Conservation (phyloP, 805 yeast species). For the Yarrowia alimentaria region DNA sequence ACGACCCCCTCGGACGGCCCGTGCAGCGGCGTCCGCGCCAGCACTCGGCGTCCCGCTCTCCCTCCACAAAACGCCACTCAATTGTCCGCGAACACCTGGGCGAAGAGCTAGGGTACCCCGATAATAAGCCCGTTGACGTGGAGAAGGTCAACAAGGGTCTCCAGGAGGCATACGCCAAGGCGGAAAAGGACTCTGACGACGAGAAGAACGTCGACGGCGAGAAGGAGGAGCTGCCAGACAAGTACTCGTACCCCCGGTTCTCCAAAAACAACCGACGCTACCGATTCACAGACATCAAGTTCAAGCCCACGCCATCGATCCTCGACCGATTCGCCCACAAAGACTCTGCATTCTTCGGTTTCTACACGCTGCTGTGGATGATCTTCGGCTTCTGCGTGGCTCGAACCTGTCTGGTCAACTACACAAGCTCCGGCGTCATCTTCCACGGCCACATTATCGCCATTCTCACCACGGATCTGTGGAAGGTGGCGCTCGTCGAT, state of each 20-base stretch:
- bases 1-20: constrained; percentile 1
- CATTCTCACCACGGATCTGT: constrained; percentile 59
- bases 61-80: constrained; percentile 14
- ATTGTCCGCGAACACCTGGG: constrained; percentile 17
- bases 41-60: constrained; percentile 7
- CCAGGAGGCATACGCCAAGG: constrained; percentile 11
- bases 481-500: constrained; percentile 72
- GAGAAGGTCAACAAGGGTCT: constrained; percentile 10
- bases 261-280: constrained; percentile 25
- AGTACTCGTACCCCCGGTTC: constrained; percentile 20
- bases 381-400: constrained; percentile 33
- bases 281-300: constrained; percentile 22
- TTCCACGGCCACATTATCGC: constrained; percentile 54
- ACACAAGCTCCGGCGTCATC: constrained; percentile 46
- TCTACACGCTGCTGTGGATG: constrained; percentile 59
- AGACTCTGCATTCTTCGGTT: constrained; percentile 57
- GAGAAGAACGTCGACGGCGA: neutral
- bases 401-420: constrained; percentile 55
- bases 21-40: constrained; percentile 3
- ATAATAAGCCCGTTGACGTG: neutral
- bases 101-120: constrained; percentile 1
- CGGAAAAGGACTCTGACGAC: constrained; percentile 21
- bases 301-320: constrained; percentile 25
- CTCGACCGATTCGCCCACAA: constrained; percentile 9
- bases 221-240: constrained; percentile 1